Evolutionary conservation across 2,329 filamentous ascomycete genomes (phyloP).

Genomic region (Colletotrichum salicis): DNA sequence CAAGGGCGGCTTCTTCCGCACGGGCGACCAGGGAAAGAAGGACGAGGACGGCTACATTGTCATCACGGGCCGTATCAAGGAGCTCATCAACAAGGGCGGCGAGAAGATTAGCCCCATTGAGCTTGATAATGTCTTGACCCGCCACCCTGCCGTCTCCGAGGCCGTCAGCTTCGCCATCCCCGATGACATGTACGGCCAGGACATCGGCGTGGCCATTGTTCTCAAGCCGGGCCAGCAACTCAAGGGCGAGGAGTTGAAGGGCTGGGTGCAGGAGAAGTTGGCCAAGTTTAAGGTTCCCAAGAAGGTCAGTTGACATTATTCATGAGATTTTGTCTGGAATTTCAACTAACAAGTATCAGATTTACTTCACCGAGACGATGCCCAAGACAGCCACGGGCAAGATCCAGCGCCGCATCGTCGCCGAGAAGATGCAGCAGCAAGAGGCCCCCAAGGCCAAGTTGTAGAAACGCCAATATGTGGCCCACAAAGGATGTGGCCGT

Average conservation of each 20-base stretch:
- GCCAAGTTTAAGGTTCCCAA: conserved; percentile 89
- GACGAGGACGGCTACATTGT: conserved; percentile 84
- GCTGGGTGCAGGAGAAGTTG: conserved; percentile 75
- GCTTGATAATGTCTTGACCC: conserved; percentile 83
- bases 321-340: too few species aligned
- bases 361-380: conserved; percentile 86
- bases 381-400: conserved; percentile 94
- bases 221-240: conserved; percentile 72
- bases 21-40: conserved; percentile 85
- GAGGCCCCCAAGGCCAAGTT: conserved; percentile 65
- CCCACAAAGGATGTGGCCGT: too few species aligned
- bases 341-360: conserved; percentile 51
- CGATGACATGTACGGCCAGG: conserved; percentile 85
- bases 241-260: conserved; percentile 69
- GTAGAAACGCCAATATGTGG: too few species aligned
- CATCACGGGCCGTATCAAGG: conserved; percentile 93
- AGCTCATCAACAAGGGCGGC: conserved; percentile 89
- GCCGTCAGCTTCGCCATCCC: conserved; percentile 86
- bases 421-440: conserved; percentile 83
- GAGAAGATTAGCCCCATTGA: conserved; percentile 93
- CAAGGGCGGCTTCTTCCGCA: conserved; percentile 83
- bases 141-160: conserved; percentile 78
- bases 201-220: conserved; percentile 81
- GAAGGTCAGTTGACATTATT: conserved; percentile 63
- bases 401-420: conserved; percentile 87